These are phyloP conservation scores for Citropsis articulata DNA, from an alignment of 345 rosid genomes.

Conservation along the genomic window DNA sequence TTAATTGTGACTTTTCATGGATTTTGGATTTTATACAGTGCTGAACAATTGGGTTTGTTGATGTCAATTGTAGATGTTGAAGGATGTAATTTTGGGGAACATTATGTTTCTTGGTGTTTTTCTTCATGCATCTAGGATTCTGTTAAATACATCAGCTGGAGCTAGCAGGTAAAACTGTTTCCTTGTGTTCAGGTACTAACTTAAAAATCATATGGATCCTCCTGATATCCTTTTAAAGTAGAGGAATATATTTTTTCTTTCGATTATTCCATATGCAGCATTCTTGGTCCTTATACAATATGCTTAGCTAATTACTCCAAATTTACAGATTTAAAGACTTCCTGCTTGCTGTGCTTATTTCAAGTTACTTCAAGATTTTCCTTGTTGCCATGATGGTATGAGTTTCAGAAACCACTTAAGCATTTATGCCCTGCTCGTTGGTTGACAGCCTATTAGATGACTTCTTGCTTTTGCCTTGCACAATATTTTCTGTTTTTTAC, in stretches of 20 bases:
- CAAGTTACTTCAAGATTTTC: conserved; percentile 75
- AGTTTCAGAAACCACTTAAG: conserved; percentile 8
- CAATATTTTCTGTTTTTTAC: neutral
- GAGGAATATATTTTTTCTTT: neutral
- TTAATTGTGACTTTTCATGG: neutral
- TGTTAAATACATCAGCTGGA: conserved; percentile 32
- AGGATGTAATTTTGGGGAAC: conserved; percentile 60
- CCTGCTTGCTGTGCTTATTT: conserved; percentile 55
- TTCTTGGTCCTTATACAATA: neutral
- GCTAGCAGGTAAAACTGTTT: conserved; percentile 40
- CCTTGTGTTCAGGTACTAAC: neutral
- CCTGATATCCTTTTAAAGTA: neutral
- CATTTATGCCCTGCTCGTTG: neutral
- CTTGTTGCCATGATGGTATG: conserved; percentile 69
- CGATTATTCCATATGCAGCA: neutral
- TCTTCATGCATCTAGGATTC: conserved; percentile 37
- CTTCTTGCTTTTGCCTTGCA: neutral
- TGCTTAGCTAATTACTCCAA: neutral
- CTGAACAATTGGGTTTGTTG: conserved; percentile 2
- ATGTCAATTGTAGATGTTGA: conserved; percentile 43
- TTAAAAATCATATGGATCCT: neutral
- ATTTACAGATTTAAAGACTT: conserved; percentile 46
- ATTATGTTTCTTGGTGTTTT: conserved; percentile 46
- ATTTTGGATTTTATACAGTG: conserved; percentile 1
- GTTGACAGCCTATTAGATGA: neutral